Base-by-base conservation (phyloP, 192 early-diverging fungal species). In the Phlyctochytrium planicorne region DNA sequence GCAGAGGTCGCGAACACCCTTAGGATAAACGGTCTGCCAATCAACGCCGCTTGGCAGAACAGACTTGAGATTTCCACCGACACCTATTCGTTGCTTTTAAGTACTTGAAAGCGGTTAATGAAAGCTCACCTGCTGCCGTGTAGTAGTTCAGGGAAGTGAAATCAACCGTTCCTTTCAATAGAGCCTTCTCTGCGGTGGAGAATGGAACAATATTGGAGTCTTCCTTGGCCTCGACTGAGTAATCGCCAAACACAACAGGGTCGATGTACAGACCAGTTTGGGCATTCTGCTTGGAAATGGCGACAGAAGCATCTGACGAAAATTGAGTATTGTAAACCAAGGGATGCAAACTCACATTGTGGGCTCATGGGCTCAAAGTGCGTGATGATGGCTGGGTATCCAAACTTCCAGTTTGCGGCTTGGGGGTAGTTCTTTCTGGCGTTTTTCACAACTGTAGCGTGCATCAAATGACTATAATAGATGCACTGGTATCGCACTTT, bases 381-480 rank as follows among this genome's bases (percentile, higher is more conserved):
- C n/a, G 63, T 34, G 16, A 59, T 34, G 30, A 65, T 65, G 10
- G 27, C n/a, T 4, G 69, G 69, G 3, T 33, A 37, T 2, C 62
- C 53, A 71, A 71, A 65, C 69, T 71, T 71, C 40, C 40, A 47
- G 10, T 20, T 20, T 53, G 50, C 40, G 16, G 40, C 63, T 2
- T 3, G 30, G 2, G 2, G 20, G 34, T 36, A 59, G 34, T 56
- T 40, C 24, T 33, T 2, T 12, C 34, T 14, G 6, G 69, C 69
- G 1, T 27, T 6, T 17, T 65, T 31, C 23, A 71, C 69, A 30
- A 65, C 69, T n/a, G 62, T 60, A 4, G 23, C 69, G 52, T 71
- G 69, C 50, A 59, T 16, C 0, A 59, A 27, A 6, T 25, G 16
- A 6, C 20, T 25, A 27, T 57, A 10, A 27, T 57, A 57, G 14